These are phyloP conservation scores for Mycotypha africana DNA, from an alignment of 371 early-diverging fungal genomes.

Conservation along the genomic window DNA sequence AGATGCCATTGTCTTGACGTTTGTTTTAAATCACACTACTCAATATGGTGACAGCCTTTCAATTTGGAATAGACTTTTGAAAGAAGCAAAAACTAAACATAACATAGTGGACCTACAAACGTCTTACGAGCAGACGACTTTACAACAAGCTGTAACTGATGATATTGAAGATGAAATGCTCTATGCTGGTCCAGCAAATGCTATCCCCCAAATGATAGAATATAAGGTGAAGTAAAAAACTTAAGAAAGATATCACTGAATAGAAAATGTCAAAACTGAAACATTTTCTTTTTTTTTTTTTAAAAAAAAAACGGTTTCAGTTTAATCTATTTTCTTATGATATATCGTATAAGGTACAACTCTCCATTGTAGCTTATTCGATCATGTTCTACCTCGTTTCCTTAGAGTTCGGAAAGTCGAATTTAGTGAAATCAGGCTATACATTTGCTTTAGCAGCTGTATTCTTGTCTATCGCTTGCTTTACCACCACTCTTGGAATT, in stretches of 20 bases:
- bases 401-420: slow-evolving; percentile 53
- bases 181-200: slow-evolving; percentile 14
- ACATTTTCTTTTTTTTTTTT: neutral
- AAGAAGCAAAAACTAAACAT: slow-evolving; percentile 9
- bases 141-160: too few species aligned
- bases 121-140: neutral
- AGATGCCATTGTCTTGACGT: slow-evolving; percentile 36
- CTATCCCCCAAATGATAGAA: slow-evolving; percentile 16
- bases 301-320: slow-evolving; percentile 2
- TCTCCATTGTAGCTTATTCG: slow-evolving; percentile 14
- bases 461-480: slow-evolving; percentile 25
- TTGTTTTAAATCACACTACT: slow-evolving; percentile 16
- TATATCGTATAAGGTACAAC: slow-evolving; percentile 15
- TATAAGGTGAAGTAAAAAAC: slow-evolving; percentile 18
- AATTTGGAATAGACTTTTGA: slow-evolving; percentile 14
- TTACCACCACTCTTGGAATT: slow-evolving; percentile 28
- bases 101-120: slow-evolving; percentile 2
- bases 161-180: too few species aligned
- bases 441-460: slow-evolving; percentile 66
- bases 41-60: slow-evolving; percentile 2
- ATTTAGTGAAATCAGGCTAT: slow-evolving; percentile 68
- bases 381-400: slow-evolving; percentile 59
- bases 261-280: neutral
- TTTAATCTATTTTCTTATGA: slow-evolving; percentile 25
- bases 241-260: neutral